These are phyloP conservation scores for Wilcoxina mikolae DNA, from an alignment of 495 filamentous ascomycete genomes.

Conservation along the genomic window DNA sequence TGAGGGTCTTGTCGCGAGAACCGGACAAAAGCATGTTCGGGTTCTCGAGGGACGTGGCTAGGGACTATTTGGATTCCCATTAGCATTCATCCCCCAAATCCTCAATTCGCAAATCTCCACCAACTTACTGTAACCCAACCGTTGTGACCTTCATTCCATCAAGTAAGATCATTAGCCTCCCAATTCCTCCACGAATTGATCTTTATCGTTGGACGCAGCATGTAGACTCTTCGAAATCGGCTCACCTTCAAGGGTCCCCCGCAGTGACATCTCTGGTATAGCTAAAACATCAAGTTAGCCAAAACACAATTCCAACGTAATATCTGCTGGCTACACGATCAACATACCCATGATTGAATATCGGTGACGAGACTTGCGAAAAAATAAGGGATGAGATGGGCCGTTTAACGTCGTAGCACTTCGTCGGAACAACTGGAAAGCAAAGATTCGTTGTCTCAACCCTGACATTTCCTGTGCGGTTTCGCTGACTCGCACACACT, in stretches of 20 bases:
- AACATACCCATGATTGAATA: slow-evolving; percentile 23
- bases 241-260: slow-evolving; percentile 29
- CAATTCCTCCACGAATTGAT: slow-evolving; percentile 8
- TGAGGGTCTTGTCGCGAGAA: slow-evolving; percentile 94
- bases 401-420: slow-evolving; percentile 19
- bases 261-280: slow-evolving; percentile 27
- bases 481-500: background rate
- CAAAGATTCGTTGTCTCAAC: slow-evolving; percentile 16
- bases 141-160: slow-evolving; percentile 32
- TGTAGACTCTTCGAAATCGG: slow-evolving; percentile 7
- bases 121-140: slow-evolving; percentile 49
- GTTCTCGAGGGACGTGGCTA: slow-evolving; percentile 99
- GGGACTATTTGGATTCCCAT: slow-evolving; percentile 32
- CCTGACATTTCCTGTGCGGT: background rate
- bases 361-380: slow-evolving; percentile 2
- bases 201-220: background rate
- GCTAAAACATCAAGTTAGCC: slow-evolving; percentile 18
- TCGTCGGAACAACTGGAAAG: slow-evolving; percentile 21
- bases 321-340: background rate
- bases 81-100: background rate
- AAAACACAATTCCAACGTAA: slow-evolving; percentile 1
- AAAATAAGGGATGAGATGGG: slow-evolving; percentile 10
- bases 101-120: slow-evolving; percentile 2
- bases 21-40: slow-evolving; percentile 99
- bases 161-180: slow-evolving; percentile 12